Conservation (phyloP, 2,329 filamentous ascomycete species). For the Tolypocladium inflatum region DNA sequence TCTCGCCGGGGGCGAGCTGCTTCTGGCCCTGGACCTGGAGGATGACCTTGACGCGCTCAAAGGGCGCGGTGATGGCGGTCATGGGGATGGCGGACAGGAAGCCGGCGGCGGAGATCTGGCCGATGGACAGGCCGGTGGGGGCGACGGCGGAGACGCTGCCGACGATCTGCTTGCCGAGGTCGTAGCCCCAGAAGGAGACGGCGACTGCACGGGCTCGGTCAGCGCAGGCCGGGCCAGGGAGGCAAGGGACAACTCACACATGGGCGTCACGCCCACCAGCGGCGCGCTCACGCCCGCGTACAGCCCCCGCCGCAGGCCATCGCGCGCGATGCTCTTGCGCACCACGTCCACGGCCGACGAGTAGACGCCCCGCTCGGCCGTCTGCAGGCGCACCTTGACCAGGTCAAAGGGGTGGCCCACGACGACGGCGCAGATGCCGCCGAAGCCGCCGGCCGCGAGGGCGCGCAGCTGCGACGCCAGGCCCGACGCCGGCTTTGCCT, state of each 20-base stretch:
- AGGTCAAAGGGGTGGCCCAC: slow-evolving; percentile 96
- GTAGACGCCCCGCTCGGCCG: slow-evolving; percentile 89
- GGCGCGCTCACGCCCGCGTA: slow-evolving; percentile 98
- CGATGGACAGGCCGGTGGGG: slow-evolving; percentile 68
- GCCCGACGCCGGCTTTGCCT: slow-evolving; percentile 24
- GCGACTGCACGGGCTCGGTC: slow-evolving; percentile 38
- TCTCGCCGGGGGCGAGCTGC: slow-evolving; percentile 77
- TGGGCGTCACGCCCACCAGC: slow-evolving; percentile 90
- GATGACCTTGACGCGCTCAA: slow-evolving; percentile 97
- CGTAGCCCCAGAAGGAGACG: slow-evolving; percentile 78
- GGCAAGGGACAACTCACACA: slow-evolving; percentile 62
- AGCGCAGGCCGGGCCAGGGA: no score
- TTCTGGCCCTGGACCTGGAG: slow-evolving; percentile 96
- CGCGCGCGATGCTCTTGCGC: slow-evolving; percentile 74
- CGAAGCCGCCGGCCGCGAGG: slow-evolving; percentile 81
- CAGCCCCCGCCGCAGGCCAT: slow-evolving; percentile 70
- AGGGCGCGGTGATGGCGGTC: slow-evolving; percentile 96
- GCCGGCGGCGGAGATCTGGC: slow-evolving; percentile 81
- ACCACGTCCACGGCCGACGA: slow-evolving; percentile 86
- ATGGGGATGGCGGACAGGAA: slow-evolving; percentile 98
- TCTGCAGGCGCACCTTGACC: slow-evolving; percentile 95
- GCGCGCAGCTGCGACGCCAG: slow-evolving; percentile 58
- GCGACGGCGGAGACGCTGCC: slow-evolving; percentile 53
- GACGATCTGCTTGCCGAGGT: slow-evolving; percentile 87
- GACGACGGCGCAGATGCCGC: slow-evolving; percentile 85